Evolutionary conservation across 148 eudicot species (phyloP).

Genomic region (Arctostaphylos glauca): DNA sequence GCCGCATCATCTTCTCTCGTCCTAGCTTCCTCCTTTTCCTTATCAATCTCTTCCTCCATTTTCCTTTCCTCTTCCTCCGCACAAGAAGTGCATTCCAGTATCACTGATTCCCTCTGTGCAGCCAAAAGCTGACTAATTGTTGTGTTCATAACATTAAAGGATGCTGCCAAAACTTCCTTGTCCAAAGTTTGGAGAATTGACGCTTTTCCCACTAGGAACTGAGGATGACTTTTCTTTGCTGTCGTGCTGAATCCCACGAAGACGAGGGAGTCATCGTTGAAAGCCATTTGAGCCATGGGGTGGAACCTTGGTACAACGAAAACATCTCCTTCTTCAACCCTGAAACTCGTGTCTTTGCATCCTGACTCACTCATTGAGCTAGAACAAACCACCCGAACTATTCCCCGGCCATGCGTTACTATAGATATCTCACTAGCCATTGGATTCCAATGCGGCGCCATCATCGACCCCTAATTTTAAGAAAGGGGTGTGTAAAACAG

Average conservation of each 20-base stretch:
- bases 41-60: conserved; percentile 46
- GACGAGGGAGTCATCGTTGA: conserved; percentile 63
- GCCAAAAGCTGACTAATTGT: conserved; percentile 44
- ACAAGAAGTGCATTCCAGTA: conserved; percentile 65
- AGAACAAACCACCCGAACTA: conserved; percentile 66
- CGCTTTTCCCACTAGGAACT: conserved; percentile 62
- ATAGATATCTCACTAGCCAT: conserved; percentile 56
- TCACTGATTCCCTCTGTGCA: conserved; percentile 39
- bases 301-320: conserved; percentile 69
- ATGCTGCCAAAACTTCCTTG: conserved; percentile 37
- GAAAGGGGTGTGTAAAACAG: neutral
- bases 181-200: conserved; percentile 56
- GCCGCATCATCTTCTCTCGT: conserved; percentile 20
- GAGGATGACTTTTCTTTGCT: conserved; percentile 53
- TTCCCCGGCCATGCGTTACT: conserved; percentile 69
- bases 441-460: conserved; percentile 97
- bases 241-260: conserved; percentile 73
- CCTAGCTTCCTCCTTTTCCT: conserved; percentile 27
- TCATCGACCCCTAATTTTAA: conserved; percentile 76
- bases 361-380: conserved; percentile 33
- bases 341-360: conserved; percentile 50
- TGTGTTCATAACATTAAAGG: conserved; percentile 48
- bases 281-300: conserved; percentile 77
- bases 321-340: conserved; percentile 75
- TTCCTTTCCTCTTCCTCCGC: conserved; percentile 67